Percentiles rank a stretch among this genome's conserved stretches.
Conservation (phyloP, 2,329 filamentous ascomycete species). For the Neurospora crassa region DNA sequence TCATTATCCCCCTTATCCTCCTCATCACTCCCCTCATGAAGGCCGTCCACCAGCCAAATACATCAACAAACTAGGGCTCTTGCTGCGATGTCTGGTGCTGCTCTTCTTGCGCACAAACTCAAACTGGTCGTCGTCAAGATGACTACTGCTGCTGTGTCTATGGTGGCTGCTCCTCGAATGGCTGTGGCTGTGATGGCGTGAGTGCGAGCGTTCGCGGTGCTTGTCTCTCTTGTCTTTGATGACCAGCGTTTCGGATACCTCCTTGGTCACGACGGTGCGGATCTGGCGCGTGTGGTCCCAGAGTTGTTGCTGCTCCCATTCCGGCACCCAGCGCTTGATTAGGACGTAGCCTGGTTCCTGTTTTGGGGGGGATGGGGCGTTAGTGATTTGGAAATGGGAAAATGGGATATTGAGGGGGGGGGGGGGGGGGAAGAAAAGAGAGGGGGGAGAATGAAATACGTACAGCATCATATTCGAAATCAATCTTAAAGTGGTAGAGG, state of each 20-base stretch:
- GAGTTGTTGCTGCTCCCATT: constrained; percentile 60
- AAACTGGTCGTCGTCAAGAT: constrained; percentile 32
- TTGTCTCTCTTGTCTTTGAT: constrained; percentile 35
- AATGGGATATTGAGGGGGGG: too few species aligned
- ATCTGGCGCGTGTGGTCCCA: constrained; percentile 61
- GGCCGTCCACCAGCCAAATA: constrained; percentile 45
- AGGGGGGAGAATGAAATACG: constrained; percentile 18
- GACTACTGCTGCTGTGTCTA: constrained; percentile 27
- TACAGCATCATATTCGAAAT: constrained; percentile 49
- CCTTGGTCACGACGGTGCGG: constrained; percentile 31
- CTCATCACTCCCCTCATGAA: constrained; percentile 19
- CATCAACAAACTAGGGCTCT: constrained; percentile 46
- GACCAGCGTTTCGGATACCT: constrained; percentile 32
- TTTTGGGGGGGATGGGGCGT: constrained; percentile 12
- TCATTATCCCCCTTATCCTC: background rate
- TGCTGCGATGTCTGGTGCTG: constrained; percentile 37
- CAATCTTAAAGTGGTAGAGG: constrained; percentile 42
- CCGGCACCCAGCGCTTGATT: constrained; percentile 64
- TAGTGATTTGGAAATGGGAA: constrained; percentile 19
- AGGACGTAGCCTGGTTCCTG: constrained; percentile 61
- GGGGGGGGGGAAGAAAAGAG: too few species aligned
- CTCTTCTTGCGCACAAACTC: constrained; percentile 52
- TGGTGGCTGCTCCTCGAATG: constrained; percentile 22
- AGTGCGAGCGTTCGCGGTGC: constrained; percentile 10
- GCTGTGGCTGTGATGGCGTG: constrained; percentile 31